Evolutionary conservation across 176 grass and related monocot genomes (phyloP).

Genomic region (Ampelocalamus luodianensis): DNA sequence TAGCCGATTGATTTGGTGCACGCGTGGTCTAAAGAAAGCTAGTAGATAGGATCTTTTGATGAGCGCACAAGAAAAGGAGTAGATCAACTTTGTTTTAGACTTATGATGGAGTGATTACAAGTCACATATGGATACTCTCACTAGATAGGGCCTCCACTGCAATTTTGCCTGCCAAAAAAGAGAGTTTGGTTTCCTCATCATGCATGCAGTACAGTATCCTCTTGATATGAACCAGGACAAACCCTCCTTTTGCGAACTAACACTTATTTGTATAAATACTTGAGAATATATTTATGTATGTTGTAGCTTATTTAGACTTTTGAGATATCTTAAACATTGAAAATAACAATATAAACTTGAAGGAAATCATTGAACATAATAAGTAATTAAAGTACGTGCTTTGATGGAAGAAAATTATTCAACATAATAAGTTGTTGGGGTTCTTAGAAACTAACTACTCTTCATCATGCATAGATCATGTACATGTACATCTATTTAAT

Average conservation of each 20-base stretch:
- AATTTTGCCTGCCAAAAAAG: neutral
- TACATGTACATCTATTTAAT: no score
- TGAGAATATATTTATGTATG: no score
- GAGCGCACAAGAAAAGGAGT: neutral
- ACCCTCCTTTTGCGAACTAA: neutral
- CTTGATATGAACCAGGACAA: neutral
- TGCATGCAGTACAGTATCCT: neutral
- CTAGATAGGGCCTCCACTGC: neutral
- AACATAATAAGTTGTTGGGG: no score
- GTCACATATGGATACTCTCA: neutral
- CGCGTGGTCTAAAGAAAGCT: neutral
- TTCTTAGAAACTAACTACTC: no score
- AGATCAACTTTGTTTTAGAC: neutral
- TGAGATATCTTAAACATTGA: no score
- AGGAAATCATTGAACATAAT: no score
- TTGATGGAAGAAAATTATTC: no score
- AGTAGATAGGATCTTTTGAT: neutral
- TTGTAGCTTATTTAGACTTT: no score
- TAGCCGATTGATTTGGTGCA: slow-evolving; percentile 17
- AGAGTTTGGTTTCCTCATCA: neutral
- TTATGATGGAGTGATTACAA: neutral
- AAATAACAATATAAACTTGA: no score
- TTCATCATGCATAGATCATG: no score
- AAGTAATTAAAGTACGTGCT: no score
- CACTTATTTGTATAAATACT: no score